Evolutionary conservation across 441 rosid genomes (phyloP), one percentile per base, ranked within the genome.

Genomic region (Euphorbia schlechtendalii): DNA sequence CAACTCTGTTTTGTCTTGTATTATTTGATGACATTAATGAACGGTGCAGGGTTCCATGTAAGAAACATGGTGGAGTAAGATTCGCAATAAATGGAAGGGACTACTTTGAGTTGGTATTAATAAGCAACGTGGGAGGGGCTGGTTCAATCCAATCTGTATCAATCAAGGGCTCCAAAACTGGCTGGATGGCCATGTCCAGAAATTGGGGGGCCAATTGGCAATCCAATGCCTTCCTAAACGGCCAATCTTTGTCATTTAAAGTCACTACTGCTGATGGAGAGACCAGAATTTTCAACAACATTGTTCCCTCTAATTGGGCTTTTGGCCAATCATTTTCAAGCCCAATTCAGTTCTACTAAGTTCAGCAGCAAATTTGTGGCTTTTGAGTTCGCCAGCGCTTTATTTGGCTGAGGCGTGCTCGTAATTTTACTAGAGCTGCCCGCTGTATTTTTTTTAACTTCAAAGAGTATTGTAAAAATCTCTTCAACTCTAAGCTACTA

Each of bases 191-290:
- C 30, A 69, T 86, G 87, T 82, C 84, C 72, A 73, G 92, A 43
- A 86, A 86, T 64, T 86, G 89, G 92, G 89, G 87, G 4, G 82
- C 83, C 51, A 84, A 86, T 59, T 86, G 91, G 87, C 87, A 83
- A 59, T 77, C 87, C 0, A 75, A 83, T 65, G 58, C 82, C 0
- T 79, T 77, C 48, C 74, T 86, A 21, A 76, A 73, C 10, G 89
- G 92, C 0, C 92, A 86, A 72, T 72, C 87, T 0, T 72, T 86
- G 3, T 86, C 92, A 0, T 86, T 86, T 54, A 66, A 80, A 58
- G 73, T 84, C 69, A 78, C 76, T 14, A 82, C 69, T 28, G 75
- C 86, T 41, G 92, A 86, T 72, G 76, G 84, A 3, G 77, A 78
- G 20, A 74, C 77, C 38, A 73, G 79, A 21, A 56, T 80, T 0